Base-by-base conservation (phyloP, 2,329 filamentous ascomycete genomes). In the Aspergillus neotritici region DNA sequence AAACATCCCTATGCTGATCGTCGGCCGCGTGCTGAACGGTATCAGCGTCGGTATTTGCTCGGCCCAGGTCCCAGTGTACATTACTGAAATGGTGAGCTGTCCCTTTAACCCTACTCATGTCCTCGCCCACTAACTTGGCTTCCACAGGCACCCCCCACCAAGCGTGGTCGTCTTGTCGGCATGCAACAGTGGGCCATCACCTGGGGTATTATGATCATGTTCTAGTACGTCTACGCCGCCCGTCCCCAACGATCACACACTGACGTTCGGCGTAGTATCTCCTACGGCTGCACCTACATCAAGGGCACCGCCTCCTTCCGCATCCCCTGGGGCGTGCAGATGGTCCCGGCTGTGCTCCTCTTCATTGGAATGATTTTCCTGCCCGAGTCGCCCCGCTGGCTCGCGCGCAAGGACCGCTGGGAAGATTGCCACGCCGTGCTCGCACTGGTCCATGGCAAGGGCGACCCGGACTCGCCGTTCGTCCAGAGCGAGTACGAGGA, bases 171-270 rank as follows among this genome's bases (percentile, higher is more conserved):
- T 34, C 72, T 89, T 29, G 82, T 89, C 12, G 80, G 83, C 40
- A 76, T 79, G 34, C 84, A 88, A 61, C 84, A 88, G 62, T 84
- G 83, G 72, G 82, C 83, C 15, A 87, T 89, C 47, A 85, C 84
- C 51, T 85, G 75, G 75, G 82, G 79, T 51, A 83, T 84, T 50
- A 58, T 84, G 49, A 80, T 84, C 65, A 84, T 84, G 79, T 84
- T 83, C 68, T 82, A 64, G 80, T 60, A 58, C 52, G 53, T 48
- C 80, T 14, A 84, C 86, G 45, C 82, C 80, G 50, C 81, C 70
- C 69, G 77, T 33, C 12, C 4, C 30, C n/a, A 17, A 7, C 3
- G 16, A 6, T 12, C 10, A 16, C n/a, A 9, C 29, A 17, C 34
- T 34, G 31, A 46, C 31, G 31, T n/a, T 16, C 5, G 5, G 41